Evolutionary conservation across 2,329 filamentous ascomycete genomes (phyloP), one percentile per base, ranked within the genome.

Genomic region (Plectosphaerella plurivora): DNA sequence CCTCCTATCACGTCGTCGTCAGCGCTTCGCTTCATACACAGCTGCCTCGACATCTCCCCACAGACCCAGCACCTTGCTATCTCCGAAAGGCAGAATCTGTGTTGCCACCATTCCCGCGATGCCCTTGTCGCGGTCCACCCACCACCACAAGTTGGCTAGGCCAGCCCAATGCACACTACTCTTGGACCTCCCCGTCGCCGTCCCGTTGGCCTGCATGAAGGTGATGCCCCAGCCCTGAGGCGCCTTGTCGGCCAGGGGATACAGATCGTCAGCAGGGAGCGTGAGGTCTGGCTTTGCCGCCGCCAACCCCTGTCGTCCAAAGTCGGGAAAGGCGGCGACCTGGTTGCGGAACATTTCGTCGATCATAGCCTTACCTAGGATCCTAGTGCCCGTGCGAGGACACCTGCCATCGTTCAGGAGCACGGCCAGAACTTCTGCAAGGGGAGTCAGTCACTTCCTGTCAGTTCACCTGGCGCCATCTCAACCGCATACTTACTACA

Each of bases 291-390:
- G 73, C 55, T 81, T 81, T 1, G 76, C 67, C 1, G 73, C 71
- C 0, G 73, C 63, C 2, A 81, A 69, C 3, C 60, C 59, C 53
- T 72, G 67, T 1, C 77, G 70, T 1, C 72, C 72, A 52, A 80
- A 82, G 55, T 84, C 61, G 1, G 82, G 81, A 47, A 78, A 73
- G 1, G 76, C 54, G 0, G 78, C 73, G 49, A 86, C 77, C 56
- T 84, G 83, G 62, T 89, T 88, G 52, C 70, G 71, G 64, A 84
- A 88, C 81, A 89, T 86, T 33, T 78, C 66, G 12, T 84, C 74
- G 0, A 89, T 78, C 0, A 83, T 87, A 28, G 75, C 69, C 15
- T 75, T 71, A 18, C 73, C 68, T 7, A 89, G 71, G 33, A 89
- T 76, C 49, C 73, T 70, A 0, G 65, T 63, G 1, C 78, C 76